Evolutionary conservation across 495 filamentous ascomycete species (phyloP).

Genomic region (Hypomontagnella submonticulosa): DNA sequence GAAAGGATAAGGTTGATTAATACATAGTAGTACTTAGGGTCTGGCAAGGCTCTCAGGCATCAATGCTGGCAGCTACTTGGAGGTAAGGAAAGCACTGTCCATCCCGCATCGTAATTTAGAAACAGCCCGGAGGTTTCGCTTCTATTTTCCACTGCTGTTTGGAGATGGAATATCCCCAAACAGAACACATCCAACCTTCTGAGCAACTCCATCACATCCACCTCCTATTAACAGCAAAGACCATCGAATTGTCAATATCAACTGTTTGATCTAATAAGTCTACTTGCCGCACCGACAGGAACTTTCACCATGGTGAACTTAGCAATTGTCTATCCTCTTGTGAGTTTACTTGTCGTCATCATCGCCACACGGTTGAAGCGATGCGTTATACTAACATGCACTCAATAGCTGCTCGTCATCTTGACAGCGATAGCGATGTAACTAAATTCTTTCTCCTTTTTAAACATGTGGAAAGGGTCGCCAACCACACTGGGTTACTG

Average conservation of each 20-base stretch:
- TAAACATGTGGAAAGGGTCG: not conserved
- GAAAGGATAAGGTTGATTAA: constrained; percentile 14
- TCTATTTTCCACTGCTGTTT: too few relatives aligned
- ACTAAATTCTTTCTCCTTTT: not conserved
- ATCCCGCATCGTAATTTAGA: too few relatives aligned
- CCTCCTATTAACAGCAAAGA: too few relatives aligned
- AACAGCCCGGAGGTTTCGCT: too few relatives aligned
- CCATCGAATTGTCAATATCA: too few relatives aligned
- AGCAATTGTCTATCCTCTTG: constrained; percentile 15
- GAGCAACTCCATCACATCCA: too few relatives aligned
- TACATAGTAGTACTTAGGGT: not conserved
- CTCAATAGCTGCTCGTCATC: constrained; percentile 25
- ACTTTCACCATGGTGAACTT: constrained; percentile 23
- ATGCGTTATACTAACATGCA: constrained; percentile 3
- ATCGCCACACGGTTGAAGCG: not conserved
- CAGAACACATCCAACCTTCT: too few relatives aligned
- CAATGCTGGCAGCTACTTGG: too few relatives aligned
- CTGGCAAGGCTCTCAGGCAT: not conserved
- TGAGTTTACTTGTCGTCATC: constrained; percentile 2
- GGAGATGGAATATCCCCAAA: too few relatives aligned
- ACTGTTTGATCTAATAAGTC: too few relatives aligned
- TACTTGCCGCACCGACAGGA: not conserved
- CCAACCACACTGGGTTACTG: not conserved
- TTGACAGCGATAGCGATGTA: constrained; percentile 33
- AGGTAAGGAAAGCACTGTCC: too few relatives aligned